A percentile compares a stretch with the other conserved stretches of the same genome.
Evolutionary conservation across 805 yeast genomes (phyloP).

Genomic region (Candida montana): DNA sequence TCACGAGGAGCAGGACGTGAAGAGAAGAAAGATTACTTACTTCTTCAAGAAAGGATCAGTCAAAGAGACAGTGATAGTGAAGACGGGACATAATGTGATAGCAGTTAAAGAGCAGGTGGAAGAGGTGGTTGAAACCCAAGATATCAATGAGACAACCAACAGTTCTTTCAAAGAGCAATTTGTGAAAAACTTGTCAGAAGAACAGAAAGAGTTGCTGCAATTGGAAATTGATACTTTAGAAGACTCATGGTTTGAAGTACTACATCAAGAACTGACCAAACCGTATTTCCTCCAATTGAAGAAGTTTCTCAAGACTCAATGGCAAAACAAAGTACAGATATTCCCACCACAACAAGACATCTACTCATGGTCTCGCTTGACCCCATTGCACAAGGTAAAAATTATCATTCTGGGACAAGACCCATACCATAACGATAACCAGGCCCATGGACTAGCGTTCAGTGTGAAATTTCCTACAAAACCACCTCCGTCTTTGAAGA

Average conservation of each 20-base stretch:
- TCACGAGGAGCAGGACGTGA: not conserved
- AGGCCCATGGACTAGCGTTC: conserved; percentile 96
- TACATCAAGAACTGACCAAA: conserved; percentile 70
- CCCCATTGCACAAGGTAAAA: conserved; percentile 69
- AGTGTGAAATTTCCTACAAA: conserved; percentile 80
- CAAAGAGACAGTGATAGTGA: not conserved
- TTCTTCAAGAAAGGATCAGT: conserved; percentile 3
- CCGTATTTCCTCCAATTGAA: conserved; percentile 80
- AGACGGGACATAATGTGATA: not conserved
- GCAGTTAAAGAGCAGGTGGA: not conserved
- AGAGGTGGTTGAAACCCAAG: not conserved
- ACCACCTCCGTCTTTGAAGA: conserved; percentile 83
- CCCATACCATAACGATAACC: conserved; percentile 89
- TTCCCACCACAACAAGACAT: conserved; percentile 78
- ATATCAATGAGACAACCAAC: not conserved
- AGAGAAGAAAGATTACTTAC: conserved; percentile 1
- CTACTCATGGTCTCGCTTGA: conserved; percentile 87
- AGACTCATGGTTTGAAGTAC: conserved; percentile 67
- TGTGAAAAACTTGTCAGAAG: conserved; percentile 23
- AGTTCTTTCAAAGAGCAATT: conserved; percentile 10
- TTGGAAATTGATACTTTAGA: conserved; percentile 71
- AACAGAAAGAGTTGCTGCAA: conserved; percentile 45
- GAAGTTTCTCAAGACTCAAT: conserved; percentile 48
- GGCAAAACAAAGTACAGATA: conserved; percentile 41
- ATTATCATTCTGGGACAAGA: conserved; percentile 92